A percentile compares a stretch with the other conserved stretches of the same genome.
These are phyloP conservation scores for Puccinia horiana DNA, from an alignment of 1,284 basidiomycete genomes.

Conservation along the genomic window DNA sequence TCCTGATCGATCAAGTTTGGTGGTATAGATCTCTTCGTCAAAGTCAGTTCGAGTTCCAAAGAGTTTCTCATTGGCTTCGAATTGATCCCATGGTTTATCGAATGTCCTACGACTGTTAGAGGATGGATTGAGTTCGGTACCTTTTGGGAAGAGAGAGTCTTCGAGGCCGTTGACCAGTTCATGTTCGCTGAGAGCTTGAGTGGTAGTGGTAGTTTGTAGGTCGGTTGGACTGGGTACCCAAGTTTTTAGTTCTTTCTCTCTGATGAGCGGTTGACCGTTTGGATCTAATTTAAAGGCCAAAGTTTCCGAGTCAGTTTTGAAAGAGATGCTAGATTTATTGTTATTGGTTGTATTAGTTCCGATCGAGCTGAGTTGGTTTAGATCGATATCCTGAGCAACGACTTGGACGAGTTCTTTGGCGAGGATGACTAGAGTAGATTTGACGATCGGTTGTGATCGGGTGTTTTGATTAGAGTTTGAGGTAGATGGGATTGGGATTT, in stretches of 20 bases:
- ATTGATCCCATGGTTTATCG: slow-evolving; percentile 81
- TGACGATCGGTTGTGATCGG: slow-evolving; percentile 70
- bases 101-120: slow-evolving; percentile 39
- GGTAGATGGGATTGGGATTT: slow-evolving; percentile 66
- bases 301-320: slow-evolving; percentile 87
- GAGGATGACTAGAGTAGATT: slow-evolving; percentile 60
- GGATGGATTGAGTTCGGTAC: slow-evolving; percentile 49
- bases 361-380: slow-evolving; percentile 36
- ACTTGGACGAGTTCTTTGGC: slow-evolving; percentile 52
- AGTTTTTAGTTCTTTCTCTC: slow-evolving; percentile 79
- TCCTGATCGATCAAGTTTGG: slow-evolving; percentile 80
- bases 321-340: slow-evolving; percentile 56
- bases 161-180: slow-evolving; percentile 45
- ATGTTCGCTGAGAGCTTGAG: slow-evolving; percentile 2
- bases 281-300: slow-evolving; percentile 61
- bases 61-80: slow-evolving; percentile 85
- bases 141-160: slow-evolving; percentile 50
- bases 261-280: slow-evolving; percentile 58
- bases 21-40: slow-evolving; percentile 93
- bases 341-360: slow-evolving; percentile 51
- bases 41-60: slow-evolving; percentile 91
- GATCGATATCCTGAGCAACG: slow-evolving; percentile 50
- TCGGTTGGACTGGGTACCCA: slow-evolving; percentile 65
- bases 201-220: slow-evolving; percentile 25
- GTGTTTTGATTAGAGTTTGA: slow-evolving; percentile 68